Evolutionary conservation across 805 yeast species (phyloP).

Genomic region (Wickerhamiella cacticola): DNA sequence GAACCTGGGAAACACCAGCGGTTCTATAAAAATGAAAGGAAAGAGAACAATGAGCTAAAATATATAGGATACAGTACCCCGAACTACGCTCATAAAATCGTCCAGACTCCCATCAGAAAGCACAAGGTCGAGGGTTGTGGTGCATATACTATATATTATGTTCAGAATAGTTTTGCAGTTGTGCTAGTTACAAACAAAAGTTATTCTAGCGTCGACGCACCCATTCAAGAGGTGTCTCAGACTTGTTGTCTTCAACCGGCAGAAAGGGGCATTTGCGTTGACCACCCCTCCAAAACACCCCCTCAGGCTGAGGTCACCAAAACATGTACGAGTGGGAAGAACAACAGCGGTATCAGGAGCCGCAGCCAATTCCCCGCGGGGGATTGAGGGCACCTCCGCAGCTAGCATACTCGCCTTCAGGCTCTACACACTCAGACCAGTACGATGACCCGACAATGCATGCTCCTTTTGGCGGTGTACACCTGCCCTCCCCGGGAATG

Average conservation of each 20-base stretch:
- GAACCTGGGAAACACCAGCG: too few species aligned
- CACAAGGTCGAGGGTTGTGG: too few species aligned
- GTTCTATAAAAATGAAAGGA: too few species aligned
- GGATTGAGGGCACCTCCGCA: constrained; percentile 7
- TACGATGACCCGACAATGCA: constrained; percentile 11
- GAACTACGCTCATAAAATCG: too few species aligned
- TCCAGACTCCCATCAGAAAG: too few species aligned
- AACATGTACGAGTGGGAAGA: constrained; percentile 7
- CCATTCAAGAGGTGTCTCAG: neutral
- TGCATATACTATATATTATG: too few species aligned
- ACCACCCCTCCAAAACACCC: constrained; percentile 1
- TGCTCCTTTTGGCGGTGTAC: constrained; percentile 11
- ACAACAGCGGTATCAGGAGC: constrained; percentile 7
- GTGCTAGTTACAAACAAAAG: too few species aligned
- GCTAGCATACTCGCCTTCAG: constrained; percentile 9
- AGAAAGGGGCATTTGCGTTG: neutral
- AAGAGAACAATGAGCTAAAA: too few species aligned
- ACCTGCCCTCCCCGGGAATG: constrained; percentile 5
- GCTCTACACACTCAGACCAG: constrained; percentile 9
- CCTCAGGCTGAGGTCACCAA: neutral
- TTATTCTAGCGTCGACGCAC: too few species aligned
- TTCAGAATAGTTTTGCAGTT: too few species aligned
- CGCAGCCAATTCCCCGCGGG: constrained; percentile 6
- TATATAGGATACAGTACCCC: too few species aligned
- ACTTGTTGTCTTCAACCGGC: neutral